Evolutionary conservation across 2,329 filamentous ascomycete genomes (phyloP).

Genomic region (Trichoderma pleuroti): DNA sequence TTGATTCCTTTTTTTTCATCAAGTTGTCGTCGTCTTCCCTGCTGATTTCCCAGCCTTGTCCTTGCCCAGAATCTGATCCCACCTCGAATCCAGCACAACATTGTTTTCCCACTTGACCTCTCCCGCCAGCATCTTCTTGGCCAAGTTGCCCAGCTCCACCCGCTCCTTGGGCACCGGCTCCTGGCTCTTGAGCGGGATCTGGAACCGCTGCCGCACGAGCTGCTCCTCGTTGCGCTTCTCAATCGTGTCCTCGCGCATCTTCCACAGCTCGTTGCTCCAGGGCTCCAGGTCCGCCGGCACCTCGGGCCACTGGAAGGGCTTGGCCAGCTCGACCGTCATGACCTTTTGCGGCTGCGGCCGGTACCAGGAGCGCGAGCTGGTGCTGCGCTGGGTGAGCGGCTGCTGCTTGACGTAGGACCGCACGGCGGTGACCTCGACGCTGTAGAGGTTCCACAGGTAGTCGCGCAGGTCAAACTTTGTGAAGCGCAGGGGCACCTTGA

Average conservation of each 20-base stretch:
- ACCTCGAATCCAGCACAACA: slow-evolving; percentile 45
- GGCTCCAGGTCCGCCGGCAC: slow-evolving; percentile 57
- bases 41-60: slow-evolving; percentile 26
- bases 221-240: slow-evolving; percentile 38
- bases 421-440: slow-evolving; percentile 66
- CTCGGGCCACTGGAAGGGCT: slow-evolving; percentile 86
- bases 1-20: slow-evolving; percentile 10
- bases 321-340: slow-evolving; percentile 88
- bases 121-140: slow-evolving; percentile 58
- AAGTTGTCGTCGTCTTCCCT: slow-evolving; percentile 22
- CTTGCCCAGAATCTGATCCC: slow-evolving; percentile 35
- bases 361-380: slow-evolving; percentile 55
- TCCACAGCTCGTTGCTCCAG: slow-evolving; percentile 63
- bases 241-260: slow-evolving; percentile 48
- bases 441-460: slow-evolving; percentile 86
- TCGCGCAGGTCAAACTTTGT: slow-evolving; percentile 96
- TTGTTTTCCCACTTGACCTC: slow-evolving; percentile 58
- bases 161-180: slow-evolving; percentile 41
- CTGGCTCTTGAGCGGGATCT: slow-evolving; percentile 41
- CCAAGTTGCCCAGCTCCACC: slow-evolving; percentile 57
- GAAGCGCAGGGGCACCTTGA: slow-evolving; percentile 85
- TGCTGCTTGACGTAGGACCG: slow-evolving; percentile 73
- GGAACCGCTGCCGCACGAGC: slow-evolving; percentile 30
- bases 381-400: slow-evolving; percentile 50
- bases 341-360: slow-evolving; percentile 75